Base-by-base conservation (phyloP, 2,329 filamentous ascomycete species). In the Hypoxylon rubiginosum region DNA sequence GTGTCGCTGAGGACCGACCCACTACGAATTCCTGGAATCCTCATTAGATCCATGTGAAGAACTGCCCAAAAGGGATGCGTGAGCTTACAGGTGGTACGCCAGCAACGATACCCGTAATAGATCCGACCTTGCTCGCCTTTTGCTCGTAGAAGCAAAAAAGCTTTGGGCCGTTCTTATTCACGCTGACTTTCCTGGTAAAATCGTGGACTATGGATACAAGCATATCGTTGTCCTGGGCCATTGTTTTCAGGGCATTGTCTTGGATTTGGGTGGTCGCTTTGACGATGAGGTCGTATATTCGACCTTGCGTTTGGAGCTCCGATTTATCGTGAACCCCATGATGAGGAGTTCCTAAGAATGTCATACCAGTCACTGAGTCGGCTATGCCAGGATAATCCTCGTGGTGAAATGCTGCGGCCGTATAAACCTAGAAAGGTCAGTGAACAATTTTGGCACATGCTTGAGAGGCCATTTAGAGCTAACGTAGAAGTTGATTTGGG, bases 301-400 rank as follows among this genome's bases (percentile, higher is more conserved):
- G 36, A 41, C 36, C 36, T 11, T 41, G 36, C 13, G 36, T 41
- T n/a, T n/a, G 36, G 10, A 41, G 15, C 36, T 13, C 36, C 2
- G 36, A 41, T 13, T 41, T 2, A 41, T n/a, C 10, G 2, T n/a
- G 5, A n/a, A 41, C 36, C 2, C 36, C 36, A 15, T 11, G 11
- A 41, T 41, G 36, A 11, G 36, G 36, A 13, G 36, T 41, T 13
- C 36, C 36, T 9, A 41, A 41, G 36, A 41, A 41, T 2, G n/a
- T 6, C 6, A 41, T 50, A 13, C 55, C 43, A 3, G 1, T 36
- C 26, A 2, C 0, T 30, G 13, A 21, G 15, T 62, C 32, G 8
- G 59, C 45, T 51, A 57, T 15, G 45, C 36, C 36, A 41, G 36
- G 36, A 41, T 41, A 41, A 41, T 13, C 36, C 13, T 41, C 36